Percentiles rank a stretch among this genome's conserved stretches.
phyloP scores from a whole-genome alignment of 202 grass and related monocot species.

The Musa balbisiana region DNA sequence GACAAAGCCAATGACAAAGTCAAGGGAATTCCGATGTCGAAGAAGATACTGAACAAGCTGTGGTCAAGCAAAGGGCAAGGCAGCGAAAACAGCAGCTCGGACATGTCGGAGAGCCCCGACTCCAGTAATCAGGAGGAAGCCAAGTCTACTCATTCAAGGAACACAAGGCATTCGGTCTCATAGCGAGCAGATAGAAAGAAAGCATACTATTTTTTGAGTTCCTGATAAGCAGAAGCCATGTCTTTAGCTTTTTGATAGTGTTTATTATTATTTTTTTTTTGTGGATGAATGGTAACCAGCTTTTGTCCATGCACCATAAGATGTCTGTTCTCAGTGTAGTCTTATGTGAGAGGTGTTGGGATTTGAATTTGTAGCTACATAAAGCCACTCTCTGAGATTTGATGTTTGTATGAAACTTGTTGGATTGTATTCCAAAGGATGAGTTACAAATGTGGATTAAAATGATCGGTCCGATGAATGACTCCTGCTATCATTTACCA shows the following conservation, averaged over 20 bases:
- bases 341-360: neutral
- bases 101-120: slow-evolving; percentile 71
- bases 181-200: slow-evolving; percentile 12
- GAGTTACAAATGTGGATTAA: neutral
- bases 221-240: neutral
- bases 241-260: neutral
- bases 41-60: slow-evolving; percentile 89
- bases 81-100: slow-evolving; percentile 67
- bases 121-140: slow-evolving; percentile 59
- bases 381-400: neutral
- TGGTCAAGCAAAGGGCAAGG: slow-evolving; percentile 61
- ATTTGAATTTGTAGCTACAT: neutral
- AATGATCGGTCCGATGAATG: no score
- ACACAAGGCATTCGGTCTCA: slow-evolving; percentile 41
- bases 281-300: neutral
- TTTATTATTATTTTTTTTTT: no score
- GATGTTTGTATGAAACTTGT: neutral
- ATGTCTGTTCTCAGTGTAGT: neutral
- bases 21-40: slow-evolving; percentile 52
- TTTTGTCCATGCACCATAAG: neutral
- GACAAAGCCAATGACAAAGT: slow-evolving; percentile 19
- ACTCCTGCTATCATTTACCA: no score
- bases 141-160: slow-evolving; percentile 55
- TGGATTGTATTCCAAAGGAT: neutral
- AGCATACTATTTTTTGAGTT: neutral